These are phyloP conservation scores for Ophiostoma perfectum DNA, from an alignment of 2,329 filamentous ascomycete genomes.

Conservation along the genomic window DNA sequence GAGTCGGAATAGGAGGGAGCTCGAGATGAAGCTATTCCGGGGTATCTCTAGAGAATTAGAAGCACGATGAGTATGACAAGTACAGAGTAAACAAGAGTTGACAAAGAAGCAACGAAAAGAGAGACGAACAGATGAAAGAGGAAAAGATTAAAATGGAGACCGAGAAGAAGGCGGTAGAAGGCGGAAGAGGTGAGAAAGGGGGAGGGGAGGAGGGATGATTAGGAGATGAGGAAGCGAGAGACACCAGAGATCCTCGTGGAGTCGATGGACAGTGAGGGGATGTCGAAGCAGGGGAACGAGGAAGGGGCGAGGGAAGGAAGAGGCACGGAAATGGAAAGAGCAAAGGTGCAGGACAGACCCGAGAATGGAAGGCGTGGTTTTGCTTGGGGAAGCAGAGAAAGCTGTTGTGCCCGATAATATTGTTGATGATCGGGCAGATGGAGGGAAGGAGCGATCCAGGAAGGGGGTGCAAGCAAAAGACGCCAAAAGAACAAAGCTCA, in stretches of 20 bases:
- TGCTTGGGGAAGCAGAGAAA: conserved; percentile 16
- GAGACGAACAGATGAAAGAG: conserved; percentile 1
- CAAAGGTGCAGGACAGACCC: conserved; percentile 9
- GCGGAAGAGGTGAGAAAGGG: conserved; percentile 3
- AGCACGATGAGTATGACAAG: conserved; percentile 4
- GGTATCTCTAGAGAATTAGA: conserved; percentile 19
- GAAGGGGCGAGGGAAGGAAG: conserved; percentile 4
- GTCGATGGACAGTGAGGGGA: conserved; percentile 7
- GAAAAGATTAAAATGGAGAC: conserved; percentile 11
- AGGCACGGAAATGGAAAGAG: background rate
- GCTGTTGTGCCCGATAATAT: conserved; percentile 18
- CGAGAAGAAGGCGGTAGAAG: conserved; percentile 15
- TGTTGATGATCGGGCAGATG: conserved; percentile 23
- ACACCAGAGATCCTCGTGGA: conserved; percentile 14
- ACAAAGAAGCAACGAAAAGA: background rate
- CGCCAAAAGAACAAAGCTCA: background rate
- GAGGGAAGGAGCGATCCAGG: conserved; percentile 18
- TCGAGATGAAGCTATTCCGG: conserved; percentile 18
- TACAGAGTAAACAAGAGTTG: background rate
- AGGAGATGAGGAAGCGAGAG: background rate
- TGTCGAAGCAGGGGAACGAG: conserved; percentile 9
- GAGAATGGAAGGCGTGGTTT: conserved; percentile 7
- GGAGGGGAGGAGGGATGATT: background rate
- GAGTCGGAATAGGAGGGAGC: conserved; percentile 11
- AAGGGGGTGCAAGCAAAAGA: conserved; percentile 11